phyloP scores from a whole-genome alignment of 2,329 filamentous ascomycete genomes.

The Pyricularia grisea region DNA sequence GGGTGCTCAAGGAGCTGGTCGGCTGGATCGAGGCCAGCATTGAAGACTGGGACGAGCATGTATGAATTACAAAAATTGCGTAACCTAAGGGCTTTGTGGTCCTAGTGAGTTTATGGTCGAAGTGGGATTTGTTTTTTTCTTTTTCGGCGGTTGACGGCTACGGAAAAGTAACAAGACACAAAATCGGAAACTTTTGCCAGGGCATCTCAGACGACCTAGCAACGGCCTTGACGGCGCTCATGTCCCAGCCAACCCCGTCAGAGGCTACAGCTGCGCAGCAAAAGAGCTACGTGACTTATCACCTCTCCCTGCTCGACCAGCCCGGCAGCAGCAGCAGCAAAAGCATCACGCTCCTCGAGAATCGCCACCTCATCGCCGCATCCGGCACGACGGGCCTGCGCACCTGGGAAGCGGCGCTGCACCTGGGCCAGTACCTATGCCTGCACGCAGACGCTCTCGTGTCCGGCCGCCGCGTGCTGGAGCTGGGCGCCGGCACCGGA shows the following conservation, averaged over 20 bases:
- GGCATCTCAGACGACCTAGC: slow-evolving; percentile 78
- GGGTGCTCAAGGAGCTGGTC: slow-evolving; percentile 65
- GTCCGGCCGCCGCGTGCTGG: slow-evolving; percentile 49
- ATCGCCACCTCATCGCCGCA: slow-evolving; percentile 58
- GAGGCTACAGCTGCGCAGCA: slow-evolving; percentile 58
- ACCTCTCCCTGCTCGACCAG: slow-evolving; percentile 27
- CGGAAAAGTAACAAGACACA: not conserved
- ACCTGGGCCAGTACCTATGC: slow-evolving; percentile 61
- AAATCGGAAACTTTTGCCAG: slow-evolving; percentile 32
- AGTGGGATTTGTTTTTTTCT: not conserved
- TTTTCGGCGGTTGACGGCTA: not conserved
- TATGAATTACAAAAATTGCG: slow-evolving; percentile 39
- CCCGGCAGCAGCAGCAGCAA: not conserved
- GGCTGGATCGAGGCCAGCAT: slow-evolving; percentile 64
- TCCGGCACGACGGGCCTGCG: slow-evolving; percentile 66
- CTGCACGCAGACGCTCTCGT: slow-evolving; percentile 30
- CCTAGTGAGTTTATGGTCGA: not conserved
- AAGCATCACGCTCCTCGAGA: slow-evolving; percentile 57
- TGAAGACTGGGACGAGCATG: slow-evolving; percentile 76
- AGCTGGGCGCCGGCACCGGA: slow-evolving; percentile 69
- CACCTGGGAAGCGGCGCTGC: slow-evolving; percentile 74
- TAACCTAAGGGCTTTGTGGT: too few relatives aligned
- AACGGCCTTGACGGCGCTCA: slow-evolving; percentile 53
- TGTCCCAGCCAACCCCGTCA: slow-evolving; percentile 53
- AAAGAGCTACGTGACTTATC: slow-evolving; percentile 68